phyloP scores from a whole-genome alignment of 75 land plant genomes.

The Selaginella tamariscina region DNA sequence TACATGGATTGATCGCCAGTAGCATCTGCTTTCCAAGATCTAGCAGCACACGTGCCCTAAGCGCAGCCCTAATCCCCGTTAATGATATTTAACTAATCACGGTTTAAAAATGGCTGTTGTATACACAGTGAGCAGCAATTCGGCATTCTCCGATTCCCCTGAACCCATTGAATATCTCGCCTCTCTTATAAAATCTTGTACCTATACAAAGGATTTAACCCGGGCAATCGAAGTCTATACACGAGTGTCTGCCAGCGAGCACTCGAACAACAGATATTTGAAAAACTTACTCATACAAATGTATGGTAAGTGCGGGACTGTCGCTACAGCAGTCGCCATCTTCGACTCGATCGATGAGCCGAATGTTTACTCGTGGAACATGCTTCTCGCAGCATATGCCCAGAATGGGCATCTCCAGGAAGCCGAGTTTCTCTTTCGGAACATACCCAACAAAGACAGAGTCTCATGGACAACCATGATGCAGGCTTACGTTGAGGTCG shows the following conservation, averaged over 20 bases:
- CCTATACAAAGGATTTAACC: no score
- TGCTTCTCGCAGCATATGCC: background rate
- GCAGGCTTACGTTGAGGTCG: background rate
- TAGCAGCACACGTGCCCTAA: no score
- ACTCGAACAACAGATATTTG: background rate
- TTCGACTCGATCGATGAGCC: background rate
- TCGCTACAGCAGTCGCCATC: background rate
- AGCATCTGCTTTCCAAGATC: no score
- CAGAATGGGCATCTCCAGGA: conserved; percentile 1
- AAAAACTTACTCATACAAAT: background rate
- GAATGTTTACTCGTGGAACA: conserved; percentile 8
- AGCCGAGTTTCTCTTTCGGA: background rate
- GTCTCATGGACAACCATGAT: background rate
- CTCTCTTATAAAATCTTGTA: no score
- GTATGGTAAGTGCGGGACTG: conserved; percentile 5
- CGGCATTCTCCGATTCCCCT: no score
- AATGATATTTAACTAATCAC: no score
- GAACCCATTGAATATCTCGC: no score
- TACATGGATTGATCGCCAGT: background rate
- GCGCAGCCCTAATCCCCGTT: no score
- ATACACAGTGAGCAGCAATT: no score
- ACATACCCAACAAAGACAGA: background rate
- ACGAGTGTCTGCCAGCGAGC: background rate
- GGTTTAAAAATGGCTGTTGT: no score
- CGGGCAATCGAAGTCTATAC: no score